Conservation (phyloP, 1,284 basidiomycete genomes). For the Ustilago trichophora region DNA sequence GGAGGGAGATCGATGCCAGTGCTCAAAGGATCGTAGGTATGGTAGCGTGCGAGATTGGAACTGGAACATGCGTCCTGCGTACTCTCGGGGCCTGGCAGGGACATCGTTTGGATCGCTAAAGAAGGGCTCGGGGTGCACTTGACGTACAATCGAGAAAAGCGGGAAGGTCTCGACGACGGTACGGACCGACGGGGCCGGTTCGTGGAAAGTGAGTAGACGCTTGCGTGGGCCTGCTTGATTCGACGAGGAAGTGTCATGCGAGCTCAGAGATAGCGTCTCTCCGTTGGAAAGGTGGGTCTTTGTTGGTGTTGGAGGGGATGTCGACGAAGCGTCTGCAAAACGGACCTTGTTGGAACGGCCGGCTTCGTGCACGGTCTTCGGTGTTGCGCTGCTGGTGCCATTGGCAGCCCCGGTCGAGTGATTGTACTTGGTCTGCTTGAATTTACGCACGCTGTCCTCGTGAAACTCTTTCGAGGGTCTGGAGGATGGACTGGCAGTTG, state of each 20-base stretch:
- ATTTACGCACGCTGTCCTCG: conserved; percentile 28
- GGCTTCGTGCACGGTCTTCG: not conserved
- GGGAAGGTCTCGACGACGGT: conserved; percentile 72
- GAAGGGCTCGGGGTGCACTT: conserved; percentile 76
- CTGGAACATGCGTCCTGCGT: conserved; percentile 79
- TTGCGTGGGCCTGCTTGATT: no score
- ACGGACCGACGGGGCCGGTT: conserved; percentile 24
- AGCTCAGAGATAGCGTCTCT: no score
- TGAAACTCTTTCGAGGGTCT: conserved; percentile 23
- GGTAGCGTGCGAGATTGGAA: conserved; percentile 70
- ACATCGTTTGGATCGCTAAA: conserved; percentile 73
- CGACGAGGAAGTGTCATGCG: no score
- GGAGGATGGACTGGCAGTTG: conserved; percentile 13
- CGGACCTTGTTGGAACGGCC: conserved; percentile 14
- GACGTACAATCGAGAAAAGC: conserved; percentile 71
- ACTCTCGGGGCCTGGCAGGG: conserved; percentile 77
- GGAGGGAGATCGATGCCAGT: conserved; percentile 12
- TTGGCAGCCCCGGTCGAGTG: conserved; percentile 5
- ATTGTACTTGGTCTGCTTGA: conserved; percentile 24
- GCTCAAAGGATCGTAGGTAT: conserved; percentile 65
- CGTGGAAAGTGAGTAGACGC: conserved; percentile 23
- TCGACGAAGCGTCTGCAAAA: conserved; percentile 7
- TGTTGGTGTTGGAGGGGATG: not conserved
- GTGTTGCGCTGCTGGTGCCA: not conserved
- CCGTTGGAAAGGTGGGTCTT: no score